Evolutionary conservation across 768 basidiomycete genomes (phyloP).

Genomic region (Lactarius akahatsu): DNA sequence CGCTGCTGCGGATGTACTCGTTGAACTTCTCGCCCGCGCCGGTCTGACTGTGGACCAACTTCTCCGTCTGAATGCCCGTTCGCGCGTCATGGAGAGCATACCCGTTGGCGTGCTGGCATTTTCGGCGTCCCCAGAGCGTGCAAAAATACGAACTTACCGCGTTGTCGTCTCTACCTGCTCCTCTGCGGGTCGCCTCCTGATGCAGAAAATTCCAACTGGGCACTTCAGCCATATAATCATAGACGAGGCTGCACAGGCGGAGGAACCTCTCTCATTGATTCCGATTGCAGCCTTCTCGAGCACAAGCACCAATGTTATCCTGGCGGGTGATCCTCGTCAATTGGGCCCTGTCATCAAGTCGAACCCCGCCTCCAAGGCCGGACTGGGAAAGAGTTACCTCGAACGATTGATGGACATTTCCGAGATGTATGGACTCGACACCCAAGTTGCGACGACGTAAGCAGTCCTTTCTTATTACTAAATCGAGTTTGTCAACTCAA

Average conservation of each 20-base stretch:
- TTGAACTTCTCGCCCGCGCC: constrained; percentile 31
- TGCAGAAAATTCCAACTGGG: constrained; percentile 49
- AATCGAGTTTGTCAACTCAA: not conserved
- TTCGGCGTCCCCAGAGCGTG: constrained; percentile 38
- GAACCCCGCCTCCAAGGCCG: constrained; percentile 31
- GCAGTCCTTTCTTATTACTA: constrained; percentile 12
- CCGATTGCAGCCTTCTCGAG: constrained; percentile 37
- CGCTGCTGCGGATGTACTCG: constrained; percentile 39
- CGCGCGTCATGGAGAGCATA: constrained; percentile 40
- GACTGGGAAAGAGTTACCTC: constrained; percentile 38
- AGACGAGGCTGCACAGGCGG: constrained; percentile 65
- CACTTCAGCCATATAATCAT: constrained; percentile 62
- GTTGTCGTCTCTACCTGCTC: constrained; percentile 62
- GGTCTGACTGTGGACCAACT: constrained; percentile 36
- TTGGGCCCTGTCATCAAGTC: constrained; percentile 42
- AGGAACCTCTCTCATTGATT: constrained; percentile 59
- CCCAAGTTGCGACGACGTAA: constrained; percentile 36
- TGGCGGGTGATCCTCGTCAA: constrained; percentile 42
- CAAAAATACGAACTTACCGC: constrained; percentile 43
- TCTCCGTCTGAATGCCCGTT: constrained; percentile 55
- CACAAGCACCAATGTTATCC: constrained; percentile 38
- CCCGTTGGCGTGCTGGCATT: constrained; percentile 40
- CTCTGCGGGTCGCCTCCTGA: constrained; percentile 49
- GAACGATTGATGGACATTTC: constrained; percentile 38
- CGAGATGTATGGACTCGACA: constrained; percentile 33